Evolutionary conservation across 2,329 filamentous ascomycete genomes (phyloP).

Genomic region (Ambrosiella beaveri): DNA sequence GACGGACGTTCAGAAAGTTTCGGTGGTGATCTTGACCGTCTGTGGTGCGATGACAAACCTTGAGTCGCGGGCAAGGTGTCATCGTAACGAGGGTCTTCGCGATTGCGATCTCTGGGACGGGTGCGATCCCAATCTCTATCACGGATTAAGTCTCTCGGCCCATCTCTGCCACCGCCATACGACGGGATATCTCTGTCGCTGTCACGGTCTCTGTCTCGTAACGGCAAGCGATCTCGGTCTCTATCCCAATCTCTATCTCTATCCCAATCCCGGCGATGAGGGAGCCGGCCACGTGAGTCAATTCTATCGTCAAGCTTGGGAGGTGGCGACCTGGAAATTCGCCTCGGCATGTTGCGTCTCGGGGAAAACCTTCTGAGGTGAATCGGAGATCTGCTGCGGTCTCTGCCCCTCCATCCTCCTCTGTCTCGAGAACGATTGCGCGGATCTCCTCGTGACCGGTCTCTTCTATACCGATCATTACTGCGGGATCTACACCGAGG

Average conservation of each 20-base stretch:
- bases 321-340: conserved; percentile 15
- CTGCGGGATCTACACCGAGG: conserved; percentile 27
- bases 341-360: conserved; percentile 20
- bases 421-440: conserved; percentile 14
- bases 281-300: conserved; percentile 23
- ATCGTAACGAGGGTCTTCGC: conserved; percentile 18
- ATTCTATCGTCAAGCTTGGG: conserved; percentile 19
- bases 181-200: conserved; percentile 17
- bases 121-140: conserved; percentile 21
- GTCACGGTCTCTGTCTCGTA: conserved; percentile 13
- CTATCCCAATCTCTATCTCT: conserved; percentile 16
- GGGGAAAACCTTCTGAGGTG: conserved; percentile 18
- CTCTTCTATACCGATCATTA: conserved; percentile 25
- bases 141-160: background rate
- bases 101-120: conserved; percentile 19
- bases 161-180: conserved; percentile 18
- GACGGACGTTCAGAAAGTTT: conserved; percentile 15
- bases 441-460: conserved; percentile 26
- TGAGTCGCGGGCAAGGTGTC: background rate
- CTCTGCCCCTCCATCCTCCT: conserved; percentile 16
- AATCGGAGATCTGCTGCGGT: conserved; percentile 19
- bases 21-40: conserved; percentile 38
- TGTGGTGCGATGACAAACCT: conserved; percentile 13
- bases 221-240: background rate
- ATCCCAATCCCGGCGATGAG: conserved; percentile 21